Percentiles rank a stretch among this genome's conserved stretches.
phyloP scores from a whole-genome alignment of 768 basidiomycete genomes.

The Pluteus cervinus region DNA sequence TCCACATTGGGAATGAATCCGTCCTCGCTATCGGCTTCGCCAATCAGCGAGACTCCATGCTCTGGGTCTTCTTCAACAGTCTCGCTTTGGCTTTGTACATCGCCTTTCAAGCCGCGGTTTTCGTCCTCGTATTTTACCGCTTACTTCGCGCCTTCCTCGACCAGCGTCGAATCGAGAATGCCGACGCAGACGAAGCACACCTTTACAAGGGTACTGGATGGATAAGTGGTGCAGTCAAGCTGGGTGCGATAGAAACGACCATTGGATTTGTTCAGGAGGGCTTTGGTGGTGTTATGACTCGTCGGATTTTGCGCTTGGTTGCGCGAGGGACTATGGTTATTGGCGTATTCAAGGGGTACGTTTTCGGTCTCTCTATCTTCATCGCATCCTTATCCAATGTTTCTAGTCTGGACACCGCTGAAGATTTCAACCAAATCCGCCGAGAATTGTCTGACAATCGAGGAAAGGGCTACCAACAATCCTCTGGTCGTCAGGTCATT shows the following conservation, averaged over 20 bases:
- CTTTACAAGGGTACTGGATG: conserved; percentile 59
- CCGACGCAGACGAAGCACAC: conserved; percentile 37
- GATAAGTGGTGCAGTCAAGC: conserved; percentile 53
- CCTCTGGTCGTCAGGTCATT: too few relatives aligned
- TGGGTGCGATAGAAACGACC: conserved; percentile 61
- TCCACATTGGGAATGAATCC: conserved; percentile 1
- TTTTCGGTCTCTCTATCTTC: conserved; percentile 4
- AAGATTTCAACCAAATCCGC: conserved; percentile 5
- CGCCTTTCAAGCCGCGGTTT: conserved; percentile 51
- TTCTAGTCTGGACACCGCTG: conserved; percentile 2
- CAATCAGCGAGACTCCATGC: conserved; percentile 22
- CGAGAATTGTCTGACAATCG: conserved; percentile 9
- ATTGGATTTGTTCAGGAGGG: conserved; percentile 53
- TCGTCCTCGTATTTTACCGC: conserved; percentile 54
- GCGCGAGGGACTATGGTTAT: conserved; percentile 50
- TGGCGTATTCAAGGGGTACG: conserved; percentile 66
- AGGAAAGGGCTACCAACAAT: conserved; percentile 10
- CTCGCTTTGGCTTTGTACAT: conserved; percentile 55
- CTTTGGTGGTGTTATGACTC: conserved; percentile 47
- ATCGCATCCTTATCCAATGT: neutral
- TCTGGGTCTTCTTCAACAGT: conserved; percentile 55
- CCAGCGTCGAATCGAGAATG: conserved; percentile 45
- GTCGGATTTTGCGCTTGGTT: conserved; percentile 53
- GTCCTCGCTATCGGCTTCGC: conserved; percentile 37
- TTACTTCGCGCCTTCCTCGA: conserved; percentile 43